A percentile compares a stretch with the other conserved stretches of the same genome.
Evolutionary conservation across 129 eudicot genomes (phyloP).

Genomic region (Centella asiatica): DNA sequence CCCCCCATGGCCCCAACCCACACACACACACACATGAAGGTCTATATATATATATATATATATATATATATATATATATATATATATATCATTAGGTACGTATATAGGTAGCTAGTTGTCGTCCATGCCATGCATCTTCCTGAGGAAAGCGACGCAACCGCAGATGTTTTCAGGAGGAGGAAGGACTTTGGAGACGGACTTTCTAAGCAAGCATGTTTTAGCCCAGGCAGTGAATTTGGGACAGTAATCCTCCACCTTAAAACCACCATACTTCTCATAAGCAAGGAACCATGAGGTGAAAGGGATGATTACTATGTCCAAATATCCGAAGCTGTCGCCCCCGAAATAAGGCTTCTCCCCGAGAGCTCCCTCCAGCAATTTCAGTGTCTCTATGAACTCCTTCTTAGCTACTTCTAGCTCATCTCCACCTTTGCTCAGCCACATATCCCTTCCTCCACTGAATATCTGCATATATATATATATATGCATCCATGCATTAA

Average conservation of each 20-base stretch:
- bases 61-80: too few relatives aligned
- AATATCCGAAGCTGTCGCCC: conserved; percentile 56
- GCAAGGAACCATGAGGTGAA: conserved; percentile 55
- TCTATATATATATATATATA: too few relatives aligned
- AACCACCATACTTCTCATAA: conserved; percentile 52
- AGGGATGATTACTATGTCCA: conserved; percentile 51
- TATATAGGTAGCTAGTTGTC: conserved; percentile 10
- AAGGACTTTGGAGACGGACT: conserved; percentile 41
- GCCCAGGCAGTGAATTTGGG: conserved; percentile 61
- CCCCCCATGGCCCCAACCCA: too few relatives aligned
- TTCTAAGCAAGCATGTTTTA: conserved; percentile 39
- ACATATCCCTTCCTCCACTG: conserved; percentile 49
- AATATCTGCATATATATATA: conserved; percentile 28
- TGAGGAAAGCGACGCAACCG: conserved; percentile 40
- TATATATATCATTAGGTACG: too few relatives aligned
- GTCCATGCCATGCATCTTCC: conserved; percentile 56
- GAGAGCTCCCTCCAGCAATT: conserved; percentile 57
- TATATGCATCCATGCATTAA: not conserved
- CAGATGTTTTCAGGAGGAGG: conserved; percentile 33
- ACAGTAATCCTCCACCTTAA: conserved; percentile 56
- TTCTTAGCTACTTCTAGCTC: conserved; percentile 50
- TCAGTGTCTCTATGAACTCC: conserved; percentile 48
- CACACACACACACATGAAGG: too few relatives aligned
- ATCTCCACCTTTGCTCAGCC: conserved; percentile 45
- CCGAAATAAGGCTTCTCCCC: conserved; percentile 48